Conservation (phyloP, 2,329 filamentous ascomycete genomes). For the Xylaria sp. region DNA sequence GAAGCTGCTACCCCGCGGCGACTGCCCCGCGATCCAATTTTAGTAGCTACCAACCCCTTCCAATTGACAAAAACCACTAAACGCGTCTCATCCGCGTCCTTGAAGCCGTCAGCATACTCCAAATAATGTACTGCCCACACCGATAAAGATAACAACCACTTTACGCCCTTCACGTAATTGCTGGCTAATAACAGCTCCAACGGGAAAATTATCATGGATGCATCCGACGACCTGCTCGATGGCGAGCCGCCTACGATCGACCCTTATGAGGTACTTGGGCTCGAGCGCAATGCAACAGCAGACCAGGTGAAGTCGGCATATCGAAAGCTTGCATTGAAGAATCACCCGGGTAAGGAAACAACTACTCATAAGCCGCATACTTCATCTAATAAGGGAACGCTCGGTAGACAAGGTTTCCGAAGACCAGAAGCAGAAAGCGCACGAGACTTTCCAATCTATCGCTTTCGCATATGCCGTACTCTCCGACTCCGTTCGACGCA, state of each 20-base stretch:
- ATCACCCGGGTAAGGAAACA: constrained; percentile 76
- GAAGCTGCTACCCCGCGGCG: constrained; percentile 13
- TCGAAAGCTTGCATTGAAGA: constrained; percentile 85
- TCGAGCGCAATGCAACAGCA: constrained; percentile 76
- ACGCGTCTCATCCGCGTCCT: constrained; percentile 23
- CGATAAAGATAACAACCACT: not conserved
- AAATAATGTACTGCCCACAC: too few relatives aligned
- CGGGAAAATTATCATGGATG: constrained; percentile 52
- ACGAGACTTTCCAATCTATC: constrained; percentile 86
- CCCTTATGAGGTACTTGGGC: constrained; percentile 82
- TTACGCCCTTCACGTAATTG: not conserved
- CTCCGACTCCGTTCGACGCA: constrained; percentile 81
- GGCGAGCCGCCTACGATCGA: constrained; percentile 71
- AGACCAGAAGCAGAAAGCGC: constrained; percentile 75
- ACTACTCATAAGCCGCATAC: not conserved
- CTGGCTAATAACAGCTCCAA: not conserved
- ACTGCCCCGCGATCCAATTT: constrained; percentile 21
- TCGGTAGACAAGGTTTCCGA: constrained; percentile 77
- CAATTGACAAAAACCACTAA: constrained; percentile 21
- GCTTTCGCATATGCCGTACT: constrained; percentile 95
- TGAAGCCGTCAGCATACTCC: not conserved
- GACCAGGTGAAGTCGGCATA: constrained; percentile 91
- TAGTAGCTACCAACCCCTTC: not conserved
- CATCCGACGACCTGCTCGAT: constrained; percentile 63
- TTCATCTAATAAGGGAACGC: constrained; percentile 15